Evolutionary conservation across 805 yeast genomes (phyloP), one percentile per base, ranked within the genome.

Genomic region (Groenewaldozyma tartarivorans): DNA sequence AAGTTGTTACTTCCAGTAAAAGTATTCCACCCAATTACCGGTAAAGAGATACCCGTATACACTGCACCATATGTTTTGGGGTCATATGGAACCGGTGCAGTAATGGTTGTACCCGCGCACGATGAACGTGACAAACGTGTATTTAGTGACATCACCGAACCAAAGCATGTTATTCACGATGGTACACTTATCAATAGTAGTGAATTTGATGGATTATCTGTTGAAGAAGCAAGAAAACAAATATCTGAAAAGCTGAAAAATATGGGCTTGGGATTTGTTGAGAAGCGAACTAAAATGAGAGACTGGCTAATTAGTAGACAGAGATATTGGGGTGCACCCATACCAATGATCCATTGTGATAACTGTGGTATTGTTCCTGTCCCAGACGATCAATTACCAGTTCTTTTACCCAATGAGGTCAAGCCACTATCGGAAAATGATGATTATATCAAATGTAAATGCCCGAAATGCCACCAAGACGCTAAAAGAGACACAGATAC

Each of bases 311-410:
- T 92, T 36, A 81, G 94, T 53, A 74, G 98, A 55, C 98, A 92
- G 60, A 66, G 98, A 45, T 90, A 82, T 60, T 92, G 98, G 98
- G 98, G 98, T 20, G 92, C 96, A 0, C 98, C 98, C 2, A 92
- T 92, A 41, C 98, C 98, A 4, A 86, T 92, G 16, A 70, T 92
- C 20, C 92, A 92, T 54, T 92, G 98, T 64, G 71, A 69, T 4
- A 48, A 60, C 2, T 92, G 98, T 68, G 98, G 98, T 1, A 63
- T 79, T 0, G 96, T 90, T 1, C 83, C 97, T 0, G 97, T 92
- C 16, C 96, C 96, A 0, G 94, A 83, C 32, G 64, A 74, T 2
- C 79, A 88, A 20, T 67, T 92, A 15, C 98, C 98, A 0, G 95
- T 92, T 0, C 35, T 67, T 29, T 71, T 92, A 27, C 97, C 97